Evolutionary conservation across 306 rosid species (phyloP).

Genomic region (Citrullus mucosospermus): DNA sequence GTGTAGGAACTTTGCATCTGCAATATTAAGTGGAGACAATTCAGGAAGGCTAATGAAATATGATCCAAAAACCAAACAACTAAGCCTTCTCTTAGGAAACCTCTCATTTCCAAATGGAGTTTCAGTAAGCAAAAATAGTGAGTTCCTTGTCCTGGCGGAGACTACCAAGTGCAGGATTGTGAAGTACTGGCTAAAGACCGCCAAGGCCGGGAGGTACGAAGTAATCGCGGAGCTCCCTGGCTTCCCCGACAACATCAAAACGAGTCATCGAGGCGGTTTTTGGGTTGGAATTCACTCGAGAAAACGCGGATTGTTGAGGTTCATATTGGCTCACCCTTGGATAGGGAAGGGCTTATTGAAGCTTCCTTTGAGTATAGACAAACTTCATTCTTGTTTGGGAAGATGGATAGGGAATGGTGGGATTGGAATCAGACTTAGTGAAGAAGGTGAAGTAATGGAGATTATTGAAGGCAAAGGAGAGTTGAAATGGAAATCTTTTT

Average conservation of each 20-base stretch:
- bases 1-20: slow-evolving; percentile 44
- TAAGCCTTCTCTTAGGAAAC: slow-evolving; percentile 28
- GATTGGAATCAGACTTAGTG: slow-evolving; percentile 51
- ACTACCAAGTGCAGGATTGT: slow-evolving; percentile 41
- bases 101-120: slow-evolving; percentile 74
- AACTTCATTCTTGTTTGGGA: slow-evolving; percentile 26
- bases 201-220: slow-evolving; percentile 37
- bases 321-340: slow-evolving; percentile 34
- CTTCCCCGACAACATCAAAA: slow-evolving; percentile 69
- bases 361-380: slow-evolving; percentile 36
- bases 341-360: slow-evolving; percentile 35
- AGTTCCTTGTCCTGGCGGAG: slow-evolving; percentile 46
- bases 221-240: slow-evolving; percentile 45
- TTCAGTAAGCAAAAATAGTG: slow-evolving; percentile 31
- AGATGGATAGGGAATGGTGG: slow-evolving; percentile 34
- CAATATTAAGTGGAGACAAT: slow-evolving; percentile 39
- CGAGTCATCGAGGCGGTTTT: slow-evolving; percentile 63
- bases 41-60: slow-evolving; percentile 62
- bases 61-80: slow-evolving; percentile 36
- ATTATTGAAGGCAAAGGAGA: slow-evolving; percentile 23
- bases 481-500: slow-evolving; percentile 28
- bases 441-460: slow-evolving; percentile 45
- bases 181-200: slow-evolving; percentile 51
- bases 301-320: slow-evolving; percentile 16
- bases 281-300: slow-evolving; percentile 69